Conservation (phyloP, 108 stramenopile species). For the Aurantiochytrium sp. region DNA sequence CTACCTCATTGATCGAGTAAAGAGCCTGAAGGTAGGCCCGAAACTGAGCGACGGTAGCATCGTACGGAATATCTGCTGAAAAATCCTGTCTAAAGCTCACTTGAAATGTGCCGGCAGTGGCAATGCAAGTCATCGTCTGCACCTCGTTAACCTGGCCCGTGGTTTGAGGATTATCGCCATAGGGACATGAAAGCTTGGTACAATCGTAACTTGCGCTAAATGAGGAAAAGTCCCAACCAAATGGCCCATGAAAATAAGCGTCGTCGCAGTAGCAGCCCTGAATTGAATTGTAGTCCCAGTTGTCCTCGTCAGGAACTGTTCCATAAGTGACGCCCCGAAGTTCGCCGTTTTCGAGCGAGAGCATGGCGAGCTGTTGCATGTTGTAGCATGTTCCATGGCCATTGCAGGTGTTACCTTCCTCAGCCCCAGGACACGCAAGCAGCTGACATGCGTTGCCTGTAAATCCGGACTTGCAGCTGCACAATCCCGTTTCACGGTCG, state of each 20-base stretch:
- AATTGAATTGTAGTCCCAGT: conserved; percentile 18
- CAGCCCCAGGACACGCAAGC: conserved; percentile 28
- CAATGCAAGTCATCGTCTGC: conserved; percentile 39
- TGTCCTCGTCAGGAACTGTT: not conserved
- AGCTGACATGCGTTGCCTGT: conserved; percentile 46
- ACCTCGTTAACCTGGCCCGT: conserved; percentile 49
- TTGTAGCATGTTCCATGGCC: not conserved
- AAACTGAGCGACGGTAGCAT: conserved; percentile 25
- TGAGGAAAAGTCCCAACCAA: conserved; percentile 11
- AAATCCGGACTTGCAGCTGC: conserved; percentile 37
- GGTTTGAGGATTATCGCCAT: conserved; percentile 38
- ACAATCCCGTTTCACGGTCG: conserved; percentile 39
- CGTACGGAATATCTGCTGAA: conserved; percentile 13
- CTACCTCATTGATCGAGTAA: not conserved
- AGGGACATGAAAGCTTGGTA: conserved; percentile 28
- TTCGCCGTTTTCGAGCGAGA: not conserved
- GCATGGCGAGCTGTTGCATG: not conserved
- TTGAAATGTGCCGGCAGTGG: conserved; percentile 25
- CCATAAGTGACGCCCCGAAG: not conserved
- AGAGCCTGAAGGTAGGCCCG: not conserved
- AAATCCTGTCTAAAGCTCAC: conserved; percentile 17
- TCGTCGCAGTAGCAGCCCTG: conserved; percentile 41
- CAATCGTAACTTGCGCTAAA: conserved; percentile 37
- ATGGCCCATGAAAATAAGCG: not conserved
- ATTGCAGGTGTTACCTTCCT: not conserved